These are phyloP conservation scores for Pulicaria dysenterica DNA, from an alignment of 129 eudicot genomes.

Conservation along the genomic window DNA sequence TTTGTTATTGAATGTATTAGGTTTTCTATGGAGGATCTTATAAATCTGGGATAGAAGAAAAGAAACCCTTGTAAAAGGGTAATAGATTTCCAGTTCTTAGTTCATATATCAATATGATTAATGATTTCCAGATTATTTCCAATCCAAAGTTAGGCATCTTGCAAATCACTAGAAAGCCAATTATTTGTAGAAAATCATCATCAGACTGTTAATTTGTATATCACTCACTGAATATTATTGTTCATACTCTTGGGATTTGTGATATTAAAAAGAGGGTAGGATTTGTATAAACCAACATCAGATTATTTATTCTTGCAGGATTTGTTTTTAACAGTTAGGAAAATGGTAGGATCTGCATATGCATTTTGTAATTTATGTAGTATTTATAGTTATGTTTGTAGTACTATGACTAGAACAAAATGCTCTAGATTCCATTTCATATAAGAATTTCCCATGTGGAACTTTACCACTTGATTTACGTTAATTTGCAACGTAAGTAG, in stretches of 20 bases:
- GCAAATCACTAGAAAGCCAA: not conserved
- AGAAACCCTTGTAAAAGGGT: constrained; percentile 2
- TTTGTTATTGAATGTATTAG: constrained; percentile 30
- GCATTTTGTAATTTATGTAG: constrained; percentile 10
- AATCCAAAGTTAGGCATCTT: constrained; percentile 10
- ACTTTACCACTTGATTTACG: not conserved
- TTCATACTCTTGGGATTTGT: not conserved
- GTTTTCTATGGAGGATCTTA: constrained; percentile 6
- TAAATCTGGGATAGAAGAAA: constrained; percentile 9
- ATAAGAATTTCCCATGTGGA: not conserved
- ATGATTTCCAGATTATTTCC: not conserved
- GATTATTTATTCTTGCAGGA: no score
- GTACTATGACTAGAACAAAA: not conserved
- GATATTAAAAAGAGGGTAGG: constrained; percentile 12
- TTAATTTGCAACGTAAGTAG: not conserved
- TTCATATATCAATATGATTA: not conserved
- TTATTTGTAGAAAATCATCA: not conserved
- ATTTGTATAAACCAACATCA: not conserved
- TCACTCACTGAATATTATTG: not conserved
- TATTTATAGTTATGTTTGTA: constrained; percentile 13
- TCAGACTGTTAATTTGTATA: not conserved
- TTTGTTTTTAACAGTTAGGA: not conserved
- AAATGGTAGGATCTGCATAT: constrained; percentile 8
- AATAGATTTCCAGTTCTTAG: not conserved
- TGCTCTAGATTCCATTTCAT: constrained; percentile 3